Base-by-base conservation (phyloP, 495 filamentous ascomycete genomes). In the Margaritispora aquatica region DNA sequence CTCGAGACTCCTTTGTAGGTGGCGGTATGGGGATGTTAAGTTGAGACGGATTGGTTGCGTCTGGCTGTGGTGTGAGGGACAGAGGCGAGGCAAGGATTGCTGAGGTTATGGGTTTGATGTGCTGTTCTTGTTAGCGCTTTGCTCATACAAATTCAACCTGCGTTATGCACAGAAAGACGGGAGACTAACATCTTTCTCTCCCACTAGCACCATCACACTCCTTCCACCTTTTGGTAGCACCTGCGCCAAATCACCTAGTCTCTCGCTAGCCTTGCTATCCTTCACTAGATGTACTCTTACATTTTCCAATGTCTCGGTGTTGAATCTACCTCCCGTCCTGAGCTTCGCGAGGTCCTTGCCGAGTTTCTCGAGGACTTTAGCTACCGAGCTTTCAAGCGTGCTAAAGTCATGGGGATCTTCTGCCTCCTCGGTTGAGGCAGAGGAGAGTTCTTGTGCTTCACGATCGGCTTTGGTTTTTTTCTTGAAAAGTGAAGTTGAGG, bases 31-130 rank as follows among this genome's bases (percentile, higher is more conserved):
- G 78, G 51, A 94, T 80, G 58, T 85, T 80, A 49, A 96, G 78
- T 63, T 91, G 87, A 2, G 87, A 78, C 46, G 83, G 73, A 64
- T 88, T 87, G 54, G 87, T 80, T 2, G 84, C 73, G 66, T 84
- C 83, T 1, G 81, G 75, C 69, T 89, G 86, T 13, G 90, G 89
- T 34, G 86, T 87, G 63, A 94, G 79, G 71, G n/a, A n/a, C 84
- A 89, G 62, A 88, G 78, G 52, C 81, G 84, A 85, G 21, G 77
- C 74, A 55, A 87, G 78, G 51, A 96, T 85, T 7, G 90, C 86
- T 46, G 84, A 84, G 47, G 79, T 74, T 58, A 91, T 82, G 9
- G 88, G 79, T 75, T 91, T 90, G 57, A 92, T 65, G 60, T 88
- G 85, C 74, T 80, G 60, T 51, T 63, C 61, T 51, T 23, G 10